A percentile compares a stretch with the other conserved stretches of the same genome.
phyloP scores from a whole-genome alignment of 441 rosid species.

The Populus hybrid region DNA sequence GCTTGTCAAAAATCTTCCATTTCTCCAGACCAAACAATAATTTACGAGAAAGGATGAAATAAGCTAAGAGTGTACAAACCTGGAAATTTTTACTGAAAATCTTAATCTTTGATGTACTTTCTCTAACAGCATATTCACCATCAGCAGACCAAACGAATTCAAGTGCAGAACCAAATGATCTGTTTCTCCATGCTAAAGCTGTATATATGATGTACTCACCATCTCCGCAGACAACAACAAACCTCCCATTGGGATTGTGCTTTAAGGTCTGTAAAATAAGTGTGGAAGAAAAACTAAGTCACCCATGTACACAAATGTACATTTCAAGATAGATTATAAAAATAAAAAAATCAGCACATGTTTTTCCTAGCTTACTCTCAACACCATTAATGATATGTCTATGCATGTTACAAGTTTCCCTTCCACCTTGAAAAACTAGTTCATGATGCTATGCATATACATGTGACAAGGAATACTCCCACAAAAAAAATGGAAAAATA shows the following conservation, averaged over 20 bases:
- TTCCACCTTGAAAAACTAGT: neutral
- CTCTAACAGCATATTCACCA: constrained; percentile 97
- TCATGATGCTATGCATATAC: neutral
- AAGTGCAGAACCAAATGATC: constrained; percentile 97
- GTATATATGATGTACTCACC: constrained; percentile 97
- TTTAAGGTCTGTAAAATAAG: constrained; percentile 67
- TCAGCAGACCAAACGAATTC: constrained; percentile 98
- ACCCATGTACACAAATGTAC: neutral
- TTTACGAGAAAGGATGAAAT: neutral
- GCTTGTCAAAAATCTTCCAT: neutral
- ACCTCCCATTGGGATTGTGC: constrained; percentile 98
- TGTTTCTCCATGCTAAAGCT: constrained; percentile 98
- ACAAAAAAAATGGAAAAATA: neutral
- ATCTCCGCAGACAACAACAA: constrained; percentile 98
- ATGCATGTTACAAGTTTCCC: neutral
- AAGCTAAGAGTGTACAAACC: constrained; percentile 40
- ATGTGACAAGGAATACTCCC: neutral
- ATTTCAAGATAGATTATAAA: neutral
- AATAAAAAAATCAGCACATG: neutral
- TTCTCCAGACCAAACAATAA: constrained; percentile 3
- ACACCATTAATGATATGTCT: neutral
- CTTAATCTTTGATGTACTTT: constrained; percentile 90
- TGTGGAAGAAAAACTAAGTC: neutral
- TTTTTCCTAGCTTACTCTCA: neutral
- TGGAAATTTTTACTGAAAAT: constrained; percentile 93